Percentiles rank a stretch among this genome's conserved stretches.
Evolutionary conservation across 805 yeast species (phyloP).

Genomic region (Candida nitratophila): DNA sequence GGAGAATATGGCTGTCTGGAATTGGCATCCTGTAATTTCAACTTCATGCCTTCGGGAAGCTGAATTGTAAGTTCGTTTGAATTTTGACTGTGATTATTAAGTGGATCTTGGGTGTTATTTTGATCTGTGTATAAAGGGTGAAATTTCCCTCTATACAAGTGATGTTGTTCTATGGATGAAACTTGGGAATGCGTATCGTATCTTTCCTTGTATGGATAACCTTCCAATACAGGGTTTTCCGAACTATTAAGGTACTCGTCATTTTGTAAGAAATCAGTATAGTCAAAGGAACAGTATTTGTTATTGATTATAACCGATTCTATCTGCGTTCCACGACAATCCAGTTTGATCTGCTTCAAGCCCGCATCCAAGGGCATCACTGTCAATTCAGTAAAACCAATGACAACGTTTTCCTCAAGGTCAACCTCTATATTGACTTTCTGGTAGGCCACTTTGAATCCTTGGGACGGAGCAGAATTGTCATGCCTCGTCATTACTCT

Average conservation of each 20-base stretch:
- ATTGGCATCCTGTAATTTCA: constrained; percentile 49
- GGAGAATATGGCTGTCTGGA: constrained; percentile 26
- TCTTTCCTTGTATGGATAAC: constrained; percentile 20
- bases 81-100: constrained; percentile 21
- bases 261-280: constrained; percentile 42
- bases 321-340: constrained; percentile 71
- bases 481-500: background rate
- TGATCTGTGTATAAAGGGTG: constrained; percentile 45
- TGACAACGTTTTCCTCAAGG: constrained; percentile 46
- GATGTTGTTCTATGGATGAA: constrained; percentile 48
- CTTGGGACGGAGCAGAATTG: constrained; percentile 26
- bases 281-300: constrained; percentile 45
- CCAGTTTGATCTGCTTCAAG: constrained; percentile 58
- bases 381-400: constrained; percentile 79
- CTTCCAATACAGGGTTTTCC: constrained; percentile 22
- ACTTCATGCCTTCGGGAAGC: constrained; percentile 59
- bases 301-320: constrained; percentile 60
- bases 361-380: constrained; percentile 61
- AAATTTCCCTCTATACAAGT: constrained; percentile 45
- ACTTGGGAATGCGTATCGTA: constrained; percentile 37
- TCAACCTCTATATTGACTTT: constrained; percentile 76
- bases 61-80: constrained; percentile 60
- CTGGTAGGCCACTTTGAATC: constrained; percentile 78
- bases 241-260: constrained; percentile 27
- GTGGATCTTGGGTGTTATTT: constrained; percentile 23